A percentile compares a stretch with the other conserved stretches of the same genome.
These are phyloP conservation scores for Sextonia rubra DNA, from an alignment of 164 flowering plant genomes.

Conservation along the genomic window DNA sequence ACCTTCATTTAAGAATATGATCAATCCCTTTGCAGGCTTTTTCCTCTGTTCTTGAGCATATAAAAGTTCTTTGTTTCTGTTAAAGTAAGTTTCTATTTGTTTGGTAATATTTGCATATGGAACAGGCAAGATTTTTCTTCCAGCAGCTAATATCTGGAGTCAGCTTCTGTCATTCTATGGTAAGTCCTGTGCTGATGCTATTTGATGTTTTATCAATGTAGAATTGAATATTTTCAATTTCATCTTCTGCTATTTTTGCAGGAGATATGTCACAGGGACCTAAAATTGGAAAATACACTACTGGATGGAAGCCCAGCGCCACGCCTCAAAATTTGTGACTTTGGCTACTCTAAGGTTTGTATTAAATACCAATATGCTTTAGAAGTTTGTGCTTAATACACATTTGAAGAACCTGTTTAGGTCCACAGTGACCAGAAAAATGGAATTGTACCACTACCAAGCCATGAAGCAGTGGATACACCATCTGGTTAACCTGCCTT, in stretches of 20 bases:
- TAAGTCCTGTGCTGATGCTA: conserved; percentile 3
- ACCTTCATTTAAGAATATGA: neutral
- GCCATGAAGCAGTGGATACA: too few relatives aligned
- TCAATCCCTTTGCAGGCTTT: too few relatives aligned
- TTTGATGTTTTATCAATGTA: neutral
- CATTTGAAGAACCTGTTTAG: neutral
- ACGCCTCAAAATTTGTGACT: conserved; percentile 34
- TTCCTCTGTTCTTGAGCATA: neutral
- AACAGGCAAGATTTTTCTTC: conserved; percentile 64
- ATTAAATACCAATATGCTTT: too few relatives aligned
- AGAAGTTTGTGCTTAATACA: too few relatives aligned
- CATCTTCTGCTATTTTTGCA: conserved; percentile 2
- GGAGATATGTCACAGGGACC: conserved; percentile 31
- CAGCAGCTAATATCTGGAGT: conserved; percentile 25
- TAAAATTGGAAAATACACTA: conserved; percentile 31
- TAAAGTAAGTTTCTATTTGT: neutral
- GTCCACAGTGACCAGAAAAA: too few relatives aligned
- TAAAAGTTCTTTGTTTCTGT: neutral
- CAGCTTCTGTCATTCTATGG: conserved; percentile 26
- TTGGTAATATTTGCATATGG: neutral
- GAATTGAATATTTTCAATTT: neutral
- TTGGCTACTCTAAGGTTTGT: conserved; percentile 37
- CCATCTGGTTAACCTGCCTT: neutral
- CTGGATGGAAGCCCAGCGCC: conserved; percentile 31
- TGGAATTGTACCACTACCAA: too few relatives aligned